Conservation (phyloP, 2,329 filamentous ascomycete genomes). For the Aureobasidium sp. region DNA sequence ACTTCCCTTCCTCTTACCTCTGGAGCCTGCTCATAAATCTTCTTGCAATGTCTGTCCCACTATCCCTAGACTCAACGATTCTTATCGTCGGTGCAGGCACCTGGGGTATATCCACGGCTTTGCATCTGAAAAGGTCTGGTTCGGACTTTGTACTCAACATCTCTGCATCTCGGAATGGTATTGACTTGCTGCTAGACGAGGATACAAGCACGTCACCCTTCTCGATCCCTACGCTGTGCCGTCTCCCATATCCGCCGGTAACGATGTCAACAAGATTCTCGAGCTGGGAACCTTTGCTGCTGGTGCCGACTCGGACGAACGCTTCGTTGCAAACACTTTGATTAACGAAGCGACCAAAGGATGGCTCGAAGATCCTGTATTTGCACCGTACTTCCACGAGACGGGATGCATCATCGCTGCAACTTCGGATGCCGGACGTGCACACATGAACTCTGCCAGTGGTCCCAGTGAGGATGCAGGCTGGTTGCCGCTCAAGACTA, state of each 20-base stretch:
- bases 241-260: conserved; percentile 40
- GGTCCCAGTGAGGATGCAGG: background rate
- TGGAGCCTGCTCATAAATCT: background rate
- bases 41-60: background rate
- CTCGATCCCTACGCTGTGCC: conserved; percentile 40
- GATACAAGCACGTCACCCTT: conserved; percentile 41
- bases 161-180: conserved; percentile 31
- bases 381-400: conserved; percentile 36
- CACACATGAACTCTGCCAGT: conserved; percentile 1
- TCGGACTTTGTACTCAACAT: too few species aligned
- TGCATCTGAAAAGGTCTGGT: background rate
- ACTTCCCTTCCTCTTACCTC: background rate
- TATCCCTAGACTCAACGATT: conserved; percentile 14
- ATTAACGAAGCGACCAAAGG: conserved; percentile 29
- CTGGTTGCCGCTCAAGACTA: conserved; percentile 28
- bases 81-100: conserved; percentile 44
- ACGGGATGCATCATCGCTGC: conserved; percentile 42
- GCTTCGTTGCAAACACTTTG: conserved; percentile 26
- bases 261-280: conserved; percentile 45
- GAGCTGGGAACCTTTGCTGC: conserved; percentile 22
- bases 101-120: conserved; percentile 23
- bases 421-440: conserved; percentile 28
- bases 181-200: conserved; percentile 40
- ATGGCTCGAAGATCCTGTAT: conserved; percentile 36
- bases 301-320: conserved; percentile 23